Evolutionary conservation across 805 yeast species (phyloP).

Genomic region (Metschnikowia rubicola): DNA sequence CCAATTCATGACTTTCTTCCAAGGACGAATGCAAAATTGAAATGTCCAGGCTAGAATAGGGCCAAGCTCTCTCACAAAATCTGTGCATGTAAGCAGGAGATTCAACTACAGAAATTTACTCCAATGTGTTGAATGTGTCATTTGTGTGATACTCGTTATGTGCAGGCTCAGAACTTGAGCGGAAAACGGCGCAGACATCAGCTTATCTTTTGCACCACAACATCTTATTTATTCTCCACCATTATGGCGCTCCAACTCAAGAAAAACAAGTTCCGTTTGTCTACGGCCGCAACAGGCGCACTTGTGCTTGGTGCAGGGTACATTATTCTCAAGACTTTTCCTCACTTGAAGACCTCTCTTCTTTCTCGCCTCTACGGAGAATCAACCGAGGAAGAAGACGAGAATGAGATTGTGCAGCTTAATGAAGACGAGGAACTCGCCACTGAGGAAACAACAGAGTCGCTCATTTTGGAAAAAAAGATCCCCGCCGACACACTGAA

Average conservation of each 20-base stretch:
- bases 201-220: no score
- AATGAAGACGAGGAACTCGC: slow-evolving; percentile 1
- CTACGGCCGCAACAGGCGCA: slow-evolving; percentile 37
- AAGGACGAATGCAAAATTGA: no score
- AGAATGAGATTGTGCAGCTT: slow-evolving; percentile 6
- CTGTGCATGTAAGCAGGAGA: no score
- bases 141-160: no score
- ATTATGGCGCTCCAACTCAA: slow-evolving; percentile 24
- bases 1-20: no score
- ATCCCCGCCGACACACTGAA: slow-evolving; percentile 2
- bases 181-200: no score
- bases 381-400: slow-evolving; percentile 11
- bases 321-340: slow-evolving; percentile 44
- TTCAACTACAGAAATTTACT: no score
- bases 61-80: no score
- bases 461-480: slow-evolving; percentile 7
- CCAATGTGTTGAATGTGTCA: no score
- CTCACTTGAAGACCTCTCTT: slow-evolving; percentile 40
- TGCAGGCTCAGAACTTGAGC: no score
- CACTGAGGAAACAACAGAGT: slow-evolving; percentile 2
- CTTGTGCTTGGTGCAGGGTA: slow-evolving; percentile 42
- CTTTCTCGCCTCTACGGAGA: slow-evolving; percentile 17
- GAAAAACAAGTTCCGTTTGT: slow-evolving; percentile 16
- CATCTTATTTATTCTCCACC: no score
- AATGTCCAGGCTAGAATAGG: no score